Evolutionary conservation across 805 yeast species (phyloP).

Genomic region (Barnettozyma sucrosica): DNA sequence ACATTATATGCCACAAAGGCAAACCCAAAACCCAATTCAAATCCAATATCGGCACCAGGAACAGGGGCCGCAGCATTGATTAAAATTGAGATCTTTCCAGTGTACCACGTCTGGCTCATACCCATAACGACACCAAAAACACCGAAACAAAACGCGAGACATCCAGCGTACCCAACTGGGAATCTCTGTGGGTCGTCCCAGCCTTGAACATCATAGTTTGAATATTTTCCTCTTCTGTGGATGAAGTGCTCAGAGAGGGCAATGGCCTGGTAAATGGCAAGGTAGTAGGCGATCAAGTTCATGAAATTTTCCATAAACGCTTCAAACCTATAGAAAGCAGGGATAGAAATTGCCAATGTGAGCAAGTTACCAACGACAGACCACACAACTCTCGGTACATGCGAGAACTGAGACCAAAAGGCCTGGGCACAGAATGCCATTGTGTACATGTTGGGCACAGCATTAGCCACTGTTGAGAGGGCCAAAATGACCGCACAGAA

Average conservation of each 20-base stretch:
- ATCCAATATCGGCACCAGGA: constrained; percentile 80
- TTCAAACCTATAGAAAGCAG: constrained; percentile 72
- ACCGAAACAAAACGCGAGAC: constrained; percentile 73
- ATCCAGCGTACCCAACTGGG: constrained; percentile 77
- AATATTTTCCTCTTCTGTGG: constrained; percentile 58
- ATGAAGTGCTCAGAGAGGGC: constrained; percentile 74
- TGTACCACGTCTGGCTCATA: constrained; percentile 82
- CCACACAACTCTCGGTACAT: constrained; percentile 80
- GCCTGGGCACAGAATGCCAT: constrained; percentile 82
- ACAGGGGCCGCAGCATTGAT: constrained; percentile 43
- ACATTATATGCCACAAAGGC: constrained; percentile 57
- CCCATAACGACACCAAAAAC: constrained; percentile 82
- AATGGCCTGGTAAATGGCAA: constrained; percentile 77
- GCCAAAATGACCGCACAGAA: constrained; percentile 82
- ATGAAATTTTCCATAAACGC: constrained; percentile 76
- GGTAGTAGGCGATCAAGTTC: constrained; percentile 56
- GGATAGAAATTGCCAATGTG: constrained; percentile 81
- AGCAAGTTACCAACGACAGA: constrained; percentile 67
- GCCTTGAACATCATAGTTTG: constrained; percentile 55
- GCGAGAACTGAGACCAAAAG: constrained; percentile 65
- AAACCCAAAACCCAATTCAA: constrained; percentile 67
- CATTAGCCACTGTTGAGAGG: constrained; percentile 67
- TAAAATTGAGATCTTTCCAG: constrained; percentile 55
- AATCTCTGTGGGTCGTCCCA: constrained; percentile 51
- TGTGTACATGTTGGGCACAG: constrained; percentile 22